Conservation (phyloP, 106 monocot genomes). For the Dioscorea alata region DNA sequence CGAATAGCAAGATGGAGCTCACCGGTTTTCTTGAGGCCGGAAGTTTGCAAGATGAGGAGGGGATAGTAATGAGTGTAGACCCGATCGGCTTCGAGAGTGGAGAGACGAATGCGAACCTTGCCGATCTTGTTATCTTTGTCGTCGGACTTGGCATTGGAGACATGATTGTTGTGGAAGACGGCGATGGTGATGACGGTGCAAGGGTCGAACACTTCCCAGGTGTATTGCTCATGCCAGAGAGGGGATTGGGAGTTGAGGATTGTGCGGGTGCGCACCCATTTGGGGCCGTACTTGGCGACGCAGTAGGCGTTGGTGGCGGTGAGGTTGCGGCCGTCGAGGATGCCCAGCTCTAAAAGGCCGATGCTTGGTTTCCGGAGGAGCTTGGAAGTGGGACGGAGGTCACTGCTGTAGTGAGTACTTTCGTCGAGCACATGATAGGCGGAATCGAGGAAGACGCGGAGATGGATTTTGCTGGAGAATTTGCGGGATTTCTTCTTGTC, state of each 20-base stretch:
- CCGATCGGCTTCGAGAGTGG: conserved; percentile 7
- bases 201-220: conserved; percentile 24
- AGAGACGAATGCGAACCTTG: conserved; percentile 10
- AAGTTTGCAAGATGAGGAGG: conserved; percentile 1
- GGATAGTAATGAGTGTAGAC: conserved; percentile 18
- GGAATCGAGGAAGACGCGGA: conserved; percentile 54
- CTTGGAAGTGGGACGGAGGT: conserved; percentile 61
- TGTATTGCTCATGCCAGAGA: conserved; percentile 21
- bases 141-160: neutral
- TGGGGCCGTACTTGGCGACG: conserved; percentile 18
- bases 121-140: conserved; percentile 9
- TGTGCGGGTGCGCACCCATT: conserved; percentile 18
- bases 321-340: conserved; percentile 29
- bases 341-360: conserved; percentile 40
- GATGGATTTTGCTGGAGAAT: conserved; percentile 83
- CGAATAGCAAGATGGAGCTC: conserved; percentile 16
- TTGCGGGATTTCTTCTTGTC: conserved; percentile 60
- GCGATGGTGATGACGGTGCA: conserved; percentile 17
- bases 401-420: conserved; percentile 81
- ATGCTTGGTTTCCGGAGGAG: conserved; percentile 36
- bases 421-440: conserved; percentile 97
- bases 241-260: neutral
- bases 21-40: conserved; percentile 13
- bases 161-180: conserved; percentile 13
- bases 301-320: conserved; percentile 13